Conservation (phyloP, 2,329 filamentous ascomycete species). For the Phialophora macrospora region DNA sequence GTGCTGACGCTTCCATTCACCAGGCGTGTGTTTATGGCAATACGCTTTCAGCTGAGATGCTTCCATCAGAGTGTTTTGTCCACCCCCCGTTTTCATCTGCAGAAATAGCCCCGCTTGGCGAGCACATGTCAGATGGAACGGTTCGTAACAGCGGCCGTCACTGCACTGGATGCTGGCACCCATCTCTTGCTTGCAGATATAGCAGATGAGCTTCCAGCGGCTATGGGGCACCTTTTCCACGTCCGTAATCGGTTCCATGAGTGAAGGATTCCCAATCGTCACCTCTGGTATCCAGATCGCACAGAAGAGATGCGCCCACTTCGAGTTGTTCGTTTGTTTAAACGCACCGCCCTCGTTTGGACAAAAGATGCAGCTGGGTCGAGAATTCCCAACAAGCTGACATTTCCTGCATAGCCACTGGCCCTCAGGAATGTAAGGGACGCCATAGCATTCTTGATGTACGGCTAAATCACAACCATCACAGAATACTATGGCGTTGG, state of each 20-base stretch:
- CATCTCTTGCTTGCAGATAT: constrained; percentile 97
- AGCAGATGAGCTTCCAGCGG: constrained; percentile 91
- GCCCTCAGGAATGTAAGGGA: constrained; percentile 97
- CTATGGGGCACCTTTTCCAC: constrained; percentile 96
- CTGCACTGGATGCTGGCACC: constrained; percentile 97
- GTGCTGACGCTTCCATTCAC: constrained; percentile 86
- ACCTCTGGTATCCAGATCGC: constrained; percentile 99
- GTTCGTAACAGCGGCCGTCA: constrained; percentile 95
- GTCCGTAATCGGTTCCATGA: constrained; percentile 98
- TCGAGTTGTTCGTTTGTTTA: constrained; percentile 94
- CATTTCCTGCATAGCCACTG: constrained; percentile 98
- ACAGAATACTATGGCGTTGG: constrained; percentile 98
- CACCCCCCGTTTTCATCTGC: constrained; percentile 94
- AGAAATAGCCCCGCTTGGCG: constrained; percentile 84
- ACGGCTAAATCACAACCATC: constrained; percentile 97
- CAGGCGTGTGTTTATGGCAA: constrained; percentile 91
- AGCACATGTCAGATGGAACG: constrained; percentile 96
- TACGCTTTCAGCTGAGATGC: constrained; percentile 87
- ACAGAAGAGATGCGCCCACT: constrained; percentile 95
- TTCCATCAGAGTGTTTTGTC: constrained; percentile 76
- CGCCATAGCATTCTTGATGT: constrained; percentile 98
- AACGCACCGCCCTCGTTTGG: constrained; percentile 97
- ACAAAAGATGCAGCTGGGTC: constrained; percentile 96
- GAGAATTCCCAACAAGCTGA: constrained; percentile 88
- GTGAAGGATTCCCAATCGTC: constrained; percentile 89